Evolutionary conservation across 164 flowering plant genomes (phyloP), one percentile per base, ranked within the genome.

Genomic region (Sedum album): DNA sequence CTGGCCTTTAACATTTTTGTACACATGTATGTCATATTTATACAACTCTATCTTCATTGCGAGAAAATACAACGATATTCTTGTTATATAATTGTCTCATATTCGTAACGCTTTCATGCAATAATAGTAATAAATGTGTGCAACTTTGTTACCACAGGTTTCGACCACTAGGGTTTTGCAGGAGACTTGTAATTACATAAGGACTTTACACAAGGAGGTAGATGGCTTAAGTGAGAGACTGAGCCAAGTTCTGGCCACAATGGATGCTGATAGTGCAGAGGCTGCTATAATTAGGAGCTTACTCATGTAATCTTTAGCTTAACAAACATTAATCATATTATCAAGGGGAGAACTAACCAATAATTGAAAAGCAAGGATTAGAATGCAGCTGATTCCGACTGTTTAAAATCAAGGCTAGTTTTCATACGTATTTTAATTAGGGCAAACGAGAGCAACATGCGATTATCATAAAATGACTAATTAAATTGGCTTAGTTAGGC

Each of bases 161-260:
- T 79, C 91, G 21, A 84, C 89, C 9, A 75, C 84, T 0, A n/a
- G n/a, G n/a, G n/a, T n/a, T n/a, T n/a, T n/a, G n/a, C n/a, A n/a
- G n/a, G n/a, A n/a, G n/a, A n/a, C 92, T 14, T 89, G 92, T 80
- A 84, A 85, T 74, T 84, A 87, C 80, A 85, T 89, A 23, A 82
- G 81, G 69, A 80, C 70, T 78, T 75, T 89, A 60, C 91, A 86
- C 73, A 73, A 75, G 63, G 91, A 89, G 66, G 88, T 86, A 25
- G 88, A 87, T 60, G 93, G 82, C 66, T 65, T 88, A 28, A 86
- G 93, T 35, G 84, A 85, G 64, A 73, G 93, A 30, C 73, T 90
- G 68, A 85, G 91, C 0, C 83, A 82, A 76, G 79, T 88, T 1
- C 66, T 88, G 71, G 81, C 79, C 4, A 80, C 91, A 0, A 79